Base-by-base conservation (phyloP, 2,329 filamentous ascomycete species). In the Pyricularia grisea region DNA sequence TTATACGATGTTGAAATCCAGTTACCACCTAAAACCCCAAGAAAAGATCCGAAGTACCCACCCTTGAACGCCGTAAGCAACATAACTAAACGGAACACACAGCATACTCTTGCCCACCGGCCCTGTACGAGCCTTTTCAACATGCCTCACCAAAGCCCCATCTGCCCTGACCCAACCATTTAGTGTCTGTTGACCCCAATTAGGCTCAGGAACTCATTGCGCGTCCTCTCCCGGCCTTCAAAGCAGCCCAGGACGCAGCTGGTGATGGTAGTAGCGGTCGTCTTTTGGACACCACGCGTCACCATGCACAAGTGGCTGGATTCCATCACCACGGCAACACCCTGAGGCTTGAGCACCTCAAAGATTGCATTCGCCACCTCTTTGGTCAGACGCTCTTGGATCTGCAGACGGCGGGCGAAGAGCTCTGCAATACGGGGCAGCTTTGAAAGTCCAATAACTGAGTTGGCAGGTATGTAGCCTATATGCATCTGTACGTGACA, bases 211-310 rank as follows among this genome's bases (percentile, higher is more conserved):
- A 99, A 99, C 80, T 99, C 95, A 77, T 97, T 96, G 74, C 95
- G 85, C 12, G 94, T 97, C 85, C 97, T 97, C 71, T 93, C 92
- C 74, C 92, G 93, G 71, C 90, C 90, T 76, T 97, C 90, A 84
- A 99, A 97, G 75, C 93, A 94, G 58, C 95, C 95, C n/a, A 98
- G 87, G 81, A 99, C 96, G 78, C 94, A 98, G 82, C 93, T 97
- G 23, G 95, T 99, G 55, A 96, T 95, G 7, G 95, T 98, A 23
- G 87, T 91, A 67, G 92, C 90, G 60, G 85, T 87, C 0, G 93
- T 93, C 84, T 99, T 97, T 78, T 97, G 88, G 11, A 99, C 94
- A n/a, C 95, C 95, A 65, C 95, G 88, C 94, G 97, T 98, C 20
- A 97, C 93, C 94, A 98, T 99, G 83, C 95, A 99, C 65, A 98